A percentile compares a stretch with the other conserved stretches of the same genome.
phyloP scores from a whole-genome alignment of 257 asterid genomes.

The Solanum peruvianum region DNA sequence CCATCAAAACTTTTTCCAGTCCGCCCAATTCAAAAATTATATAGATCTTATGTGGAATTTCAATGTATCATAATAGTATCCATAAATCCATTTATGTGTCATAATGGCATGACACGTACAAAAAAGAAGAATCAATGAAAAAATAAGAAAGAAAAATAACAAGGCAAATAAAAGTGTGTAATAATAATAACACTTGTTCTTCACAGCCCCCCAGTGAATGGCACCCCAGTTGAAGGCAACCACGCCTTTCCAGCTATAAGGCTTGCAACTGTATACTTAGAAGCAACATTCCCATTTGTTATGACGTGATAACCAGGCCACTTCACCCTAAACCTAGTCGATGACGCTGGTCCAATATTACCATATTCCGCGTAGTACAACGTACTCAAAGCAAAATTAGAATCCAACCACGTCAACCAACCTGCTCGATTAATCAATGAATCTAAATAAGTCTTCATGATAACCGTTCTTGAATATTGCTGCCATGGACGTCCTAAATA shows the following conservation, averaged over 20 bases:
- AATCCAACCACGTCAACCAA: constrained; percentile 57
- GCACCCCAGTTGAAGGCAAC: constrained; percentile 81
- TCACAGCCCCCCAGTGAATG: constrained; percentile 59
- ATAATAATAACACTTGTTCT: not conserved
- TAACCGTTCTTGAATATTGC: constrained; percentile 56
- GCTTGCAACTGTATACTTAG: constrained; percentile 42
- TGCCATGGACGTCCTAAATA: constrained; percentile 84
- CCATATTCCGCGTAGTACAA: constrained; percentile 73
- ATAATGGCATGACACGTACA: constrained; percentile 42
- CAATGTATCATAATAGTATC: not conserved
- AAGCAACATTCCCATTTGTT: constrained; percentile 24
- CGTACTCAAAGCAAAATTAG: constrained; percentile 48
- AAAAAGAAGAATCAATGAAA: constrained; percentile 39
- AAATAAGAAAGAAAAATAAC: constrained; percentile 1
- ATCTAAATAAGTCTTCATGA: constrained; percentile 44
- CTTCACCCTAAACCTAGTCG: constrained; percentile 32
- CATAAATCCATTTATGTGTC: constrained; percentile 18
- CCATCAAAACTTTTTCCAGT: too few species aligned
- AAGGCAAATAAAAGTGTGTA: not conserved
- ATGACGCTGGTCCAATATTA: constrained; percentile 57
- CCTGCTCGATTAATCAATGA: constrained; percentile 46
- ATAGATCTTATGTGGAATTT: too few species aligned
- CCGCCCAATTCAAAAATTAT: too few species aligned
- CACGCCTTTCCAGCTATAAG: constrained; percentile 62
- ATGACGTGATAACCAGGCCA: constrained; percentile 65